Base-by-base conservation (phyloP, 2,329 filamentous ascomycete genomes). In the Bisporella sp. region DNA sequence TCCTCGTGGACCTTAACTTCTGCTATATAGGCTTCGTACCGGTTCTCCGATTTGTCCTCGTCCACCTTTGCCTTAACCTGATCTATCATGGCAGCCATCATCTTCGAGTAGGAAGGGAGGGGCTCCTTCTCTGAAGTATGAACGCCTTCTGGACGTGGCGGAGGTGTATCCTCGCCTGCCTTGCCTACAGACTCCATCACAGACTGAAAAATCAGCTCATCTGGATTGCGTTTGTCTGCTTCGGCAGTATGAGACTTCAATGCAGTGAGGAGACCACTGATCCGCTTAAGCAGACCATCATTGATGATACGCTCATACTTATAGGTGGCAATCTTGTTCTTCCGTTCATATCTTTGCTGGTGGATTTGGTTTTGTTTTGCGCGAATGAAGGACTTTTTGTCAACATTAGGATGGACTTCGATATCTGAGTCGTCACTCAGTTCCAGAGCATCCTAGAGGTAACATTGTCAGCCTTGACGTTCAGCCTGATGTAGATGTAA, bases 361-460 rank as follows among this genome's bases (percentile, higher is more conserved):
- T 99, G 93, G 62, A 99, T 99, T 72, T 99, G 91, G 62, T 84
- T 86, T 73, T 97, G 93, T 73, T 99, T 99, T 58, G 93, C 95
- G 58, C 92, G 89, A 68, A 99, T 99, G 71, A 99, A 99, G 54
- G 92, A 97, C 47, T 86, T 82, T 71, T 99, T 99, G 74, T 99
- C 93, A 67, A 99, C 93, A 67, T 99, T 99, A 54, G 93, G 93
- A 70, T 99, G 93, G 47, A 97, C 93, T 73, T 99, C 93, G 62
- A 99, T 85, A 65, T 99, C 93, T 47, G 90, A 96, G 71, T 99
- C 93, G 71, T 99, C 93, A 64, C 89, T 96, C 66, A 99, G 84
- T 82, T 99, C 93, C 65, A 99, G 81, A 53, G 87, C 85, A 68
- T 97, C 87, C 84, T 88, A 54, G 31, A 48, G 30, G 48, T 33